Evolutionary conservation across 305 asterid genomes (phyloP).

Genomic region (Solanum chacoense): DNA sequence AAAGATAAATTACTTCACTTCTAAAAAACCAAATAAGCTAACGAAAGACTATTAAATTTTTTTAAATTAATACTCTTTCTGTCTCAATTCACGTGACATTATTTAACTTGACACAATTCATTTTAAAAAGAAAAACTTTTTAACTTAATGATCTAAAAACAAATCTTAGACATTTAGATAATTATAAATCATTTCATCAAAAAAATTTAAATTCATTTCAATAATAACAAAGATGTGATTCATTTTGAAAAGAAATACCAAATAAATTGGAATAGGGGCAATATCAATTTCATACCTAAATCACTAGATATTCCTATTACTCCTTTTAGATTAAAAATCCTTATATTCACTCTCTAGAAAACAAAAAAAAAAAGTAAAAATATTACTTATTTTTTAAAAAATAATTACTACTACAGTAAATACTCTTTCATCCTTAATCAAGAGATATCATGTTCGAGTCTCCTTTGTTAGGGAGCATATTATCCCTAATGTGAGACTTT

Average conservation of each 20-base stretch:
- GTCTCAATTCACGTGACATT: not conserved
- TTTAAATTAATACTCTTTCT: no score
- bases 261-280: not conserved
- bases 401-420: no score
- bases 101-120: not conserved
- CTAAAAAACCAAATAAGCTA: not conserved
- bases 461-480: rapidly evolving
- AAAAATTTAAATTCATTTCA: not conserved
- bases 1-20: not conserved
- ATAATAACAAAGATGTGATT: not conserved
- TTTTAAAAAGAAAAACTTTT: not conserved
- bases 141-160: no score
- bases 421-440: no score
- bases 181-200: not conserved
- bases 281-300: not conserved
- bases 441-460: not conserved
- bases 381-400: rapidly evolving
- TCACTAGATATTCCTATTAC: not conserved
- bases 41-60: not conserved
- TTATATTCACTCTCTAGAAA: no score
- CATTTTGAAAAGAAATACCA: no score
- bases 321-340: not conserved
- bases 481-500: rapidly evolving
- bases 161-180: no score
- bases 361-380: no score